Base-by-base conservation (phyloP, 345 rosid genomes). In the Moricandia moricandioides region DNA sequence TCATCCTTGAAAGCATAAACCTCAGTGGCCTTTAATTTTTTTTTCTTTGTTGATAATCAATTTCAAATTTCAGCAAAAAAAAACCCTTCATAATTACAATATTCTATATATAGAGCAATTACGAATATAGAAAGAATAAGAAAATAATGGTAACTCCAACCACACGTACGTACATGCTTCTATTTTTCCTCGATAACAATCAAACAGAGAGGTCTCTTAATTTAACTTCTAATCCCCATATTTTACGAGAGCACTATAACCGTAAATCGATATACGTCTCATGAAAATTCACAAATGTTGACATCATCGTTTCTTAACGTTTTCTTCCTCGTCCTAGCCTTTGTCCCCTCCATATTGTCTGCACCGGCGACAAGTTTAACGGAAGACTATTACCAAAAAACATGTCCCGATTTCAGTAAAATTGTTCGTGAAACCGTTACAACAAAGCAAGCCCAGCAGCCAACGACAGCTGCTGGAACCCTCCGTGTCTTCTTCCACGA, bases 401-500 rank as follows among this genome's bases (percentile, higher is more conserved):
- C 88, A 27, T 88, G 88, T 17, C 92, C 92, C 0, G 75, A 82
- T 33, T 88, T 88, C 10, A 61, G 57, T 26, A 71, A 67, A 2
- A 86, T 85, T 55, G 69, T 88, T 3, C 78, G 83, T 0, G 88
- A 88, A 7, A 69, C 73, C 17, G 72, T 67, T 47, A 81, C 71
- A 13, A 17, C 72, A 34, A 78, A 78, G n/a, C 84, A 86, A 77
- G 9, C 65, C 21, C 76, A 75, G 57, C 52, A 54, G 29, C 74
- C 86, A 0, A 85, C 85, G 13, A 86, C 90, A 29, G 90, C 87
- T 0, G 86, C 87, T 1, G 92, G 72, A n/a, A 70, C 83, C 6
- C 61, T 88, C 13, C 87, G 92, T 13, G 43, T 85, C 2, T 85
- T 86, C 59, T 75, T 88, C 61, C 92, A 88, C 24, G 92, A 88